These are phyloP conservation scores for Zygoascus biomembranicola DNA, from an alignment of 805 yeast genomes.

Conservation along the genomic window DNA sequence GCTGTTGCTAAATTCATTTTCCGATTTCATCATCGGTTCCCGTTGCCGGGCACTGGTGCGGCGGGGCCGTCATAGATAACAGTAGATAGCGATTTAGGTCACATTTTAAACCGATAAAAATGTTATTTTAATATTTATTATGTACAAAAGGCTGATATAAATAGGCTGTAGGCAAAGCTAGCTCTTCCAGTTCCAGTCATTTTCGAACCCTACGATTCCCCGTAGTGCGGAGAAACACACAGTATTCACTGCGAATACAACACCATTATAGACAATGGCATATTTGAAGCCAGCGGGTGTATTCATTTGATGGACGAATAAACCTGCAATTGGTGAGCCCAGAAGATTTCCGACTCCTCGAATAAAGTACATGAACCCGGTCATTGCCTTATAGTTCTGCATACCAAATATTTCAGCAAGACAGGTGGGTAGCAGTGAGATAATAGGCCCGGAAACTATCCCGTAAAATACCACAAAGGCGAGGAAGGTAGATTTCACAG, in stretches of 20 bases:
- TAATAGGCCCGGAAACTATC: slow-evolving; percentile 16
- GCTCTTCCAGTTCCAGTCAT: neutral
- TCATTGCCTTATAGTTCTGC: slow-evolving; percentile 13
- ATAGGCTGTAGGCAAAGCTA: neutral
- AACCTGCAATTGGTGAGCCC: slow-evolving; percentile 20
- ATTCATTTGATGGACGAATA: slow-evolving; percentile 6
- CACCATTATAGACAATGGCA: slow-evolving; percentile 16
- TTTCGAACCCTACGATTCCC: slow-evolving; percentile 6
- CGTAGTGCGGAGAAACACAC: slow-evolving; percentile 21
- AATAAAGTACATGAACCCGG: slow-evolving; percentile 15
- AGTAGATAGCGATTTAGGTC: too few relatives aligned
- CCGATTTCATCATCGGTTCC: neutral
- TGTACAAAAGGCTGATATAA: too few relatives aligned
- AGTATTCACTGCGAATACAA: slow-evolving; percentile 7
- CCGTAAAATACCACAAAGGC: slow-evolving; percentile 16
- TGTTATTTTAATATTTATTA: too few relatives aligned
- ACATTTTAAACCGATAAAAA: too few relatives aligned
- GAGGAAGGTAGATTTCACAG: slow-evolving; percentile 8
- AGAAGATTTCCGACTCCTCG: slow-evolving; percentile 17
- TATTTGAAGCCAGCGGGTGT: slow-evolving; percentile 6
- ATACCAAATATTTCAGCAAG: slow-evolving; percentile 17
- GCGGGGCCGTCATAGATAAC: neutral
- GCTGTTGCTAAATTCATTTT: too few relatives aligned
- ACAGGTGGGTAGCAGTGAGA: slow-evolving; percentile 15
- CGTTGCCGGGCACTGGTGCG: neutral